Evolutionary conservation across 2,329 filamentous ascomycete species (phyloP).

Genomic region (Colletotrichum lentis): DNA sequence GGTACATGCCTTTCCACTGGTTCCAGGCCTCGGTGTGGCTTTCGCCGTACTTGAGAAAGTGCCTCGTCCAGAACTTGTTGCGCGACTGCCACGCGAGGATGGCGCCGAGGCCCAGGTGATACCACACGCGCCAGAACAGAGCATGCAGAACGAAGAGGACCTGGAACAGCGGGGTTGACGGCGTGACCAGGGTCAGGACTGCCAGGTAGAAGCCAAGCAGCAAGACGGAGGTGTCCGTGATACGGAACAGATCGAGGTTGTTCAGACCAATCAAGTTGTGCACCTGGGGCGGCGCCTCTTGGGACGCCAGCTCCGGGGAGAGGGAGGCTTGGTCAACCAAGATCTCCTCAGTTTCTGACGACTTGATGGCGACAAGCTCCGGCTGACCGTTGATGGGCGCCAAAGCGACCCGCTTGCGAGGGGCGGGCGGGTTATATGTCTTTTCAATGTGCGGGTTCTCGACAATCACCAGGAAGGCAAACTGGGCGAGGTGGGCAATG

Average conservation of each 20-base stretch:
- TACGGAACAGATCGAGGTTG: conserved; percentile 89
- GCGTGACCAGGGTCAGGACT: conserved; percentile 76
- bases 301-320: conserved; percentile 61
- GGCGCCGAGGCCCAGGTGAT: conserved; percentile 84
- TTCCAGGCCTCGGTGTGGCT: conserved; percentile 91
- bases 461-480: conserved; percentile 88
- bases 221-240: conserved; percentile 82
- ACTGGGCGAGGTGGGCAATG: conserved; percentile 90
- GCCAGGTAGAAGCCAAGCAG: conserved; percentile 80
- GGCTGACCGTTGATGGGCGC: conserved; percentile 42
- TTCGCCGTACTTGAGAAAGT: conserved; percentile 97
- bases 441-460: conserved; percentile 99
- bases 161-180: conserved; percentile 78
- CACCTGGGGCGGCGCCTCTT: conserved; percentile 68
- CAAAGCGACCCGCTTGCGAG: conserved; percentile 64
- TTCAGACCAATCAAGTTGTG: conserved; percentile 84
- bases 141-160: conserved; percentile 84
- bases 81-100: conserved; percentile 87
- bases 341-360: conserved; percentile 34
- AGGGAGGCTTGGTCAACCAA: conserved; percentile 39
- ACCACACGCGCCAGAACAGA: conserved; percentile 87
- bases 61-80: conserved; percentile 92
- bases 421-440: conserved; percentile 90
- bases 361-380: conserved; percentile 26
- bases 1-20: conserved; percentile 97